phyloP scores from a whole-genome alignment of 2,329 filamentous ascomycete genomes.

The Coniella vitis region DNA sequence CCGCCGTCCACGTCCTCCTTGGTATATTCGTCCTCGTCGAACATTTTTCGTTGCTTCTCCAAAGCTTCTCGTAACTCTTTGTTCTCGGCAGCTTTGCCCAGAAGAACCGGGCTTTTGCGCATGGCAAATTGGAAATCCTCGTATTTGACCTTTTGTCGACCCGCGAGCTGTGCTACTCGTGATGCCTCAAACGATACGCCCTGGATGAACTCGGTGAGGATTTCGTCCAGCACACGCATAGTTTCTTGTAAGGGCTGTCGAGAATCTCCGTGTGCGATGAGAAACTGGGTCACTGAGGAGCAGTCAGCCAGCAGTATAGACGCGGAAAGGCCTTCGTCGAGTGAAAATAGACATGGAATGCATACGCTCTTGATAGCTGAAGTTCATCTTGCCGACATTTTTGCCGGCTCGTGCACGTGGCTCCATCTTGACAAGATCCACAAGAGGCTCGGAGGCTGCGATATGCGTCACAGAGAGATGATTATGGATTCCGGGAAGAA shows the following conservation, averaged over 20 bases:
- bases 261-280: conserved; percentile 76
- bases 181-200: conserved; percentile 88
- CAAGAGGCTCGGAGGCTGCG: neutral
- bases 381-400: conserved; percentile 79
- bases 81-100: conserved; percentile 85
- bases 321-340: neutral
- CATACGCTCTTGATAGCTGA: conserved; percentile 64
- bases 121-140: conserved; percentile 97
- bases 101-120: conserved; percentile 73
- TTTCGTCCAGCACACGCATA: conserved; percentile 83
- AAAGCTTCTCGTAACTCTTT: conserved; percentile 83
- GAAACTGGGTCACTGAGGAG: conserved; percentile 59
- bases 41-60: conserved; percentile 72
- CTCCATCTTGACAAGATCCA: conserved; percentile 50
- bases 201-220: conserved; percentile 93
- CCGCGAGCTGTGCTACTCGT: conserved; percentile 74
- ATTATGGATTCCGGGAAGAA: too few relatives aligned
- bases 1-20: conserved; percentile 9
- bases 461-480: too few relatives aligned
- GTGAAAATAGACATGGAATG: conserved; percentile 13
- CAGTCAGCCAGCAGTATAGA: neutral
- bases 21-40: conserved; percentile 54
- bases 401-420: conserved; percentile 70
- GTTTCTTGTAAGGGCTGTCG: conserved; percentile 74
- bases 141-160: conserved; percentile 94